A percentile compares a stretch with the other conserved stretches of the same genome.
phyloP scores from a whole-genome alignment of 306 rosid species.

The Neltuma alba region DNA sequence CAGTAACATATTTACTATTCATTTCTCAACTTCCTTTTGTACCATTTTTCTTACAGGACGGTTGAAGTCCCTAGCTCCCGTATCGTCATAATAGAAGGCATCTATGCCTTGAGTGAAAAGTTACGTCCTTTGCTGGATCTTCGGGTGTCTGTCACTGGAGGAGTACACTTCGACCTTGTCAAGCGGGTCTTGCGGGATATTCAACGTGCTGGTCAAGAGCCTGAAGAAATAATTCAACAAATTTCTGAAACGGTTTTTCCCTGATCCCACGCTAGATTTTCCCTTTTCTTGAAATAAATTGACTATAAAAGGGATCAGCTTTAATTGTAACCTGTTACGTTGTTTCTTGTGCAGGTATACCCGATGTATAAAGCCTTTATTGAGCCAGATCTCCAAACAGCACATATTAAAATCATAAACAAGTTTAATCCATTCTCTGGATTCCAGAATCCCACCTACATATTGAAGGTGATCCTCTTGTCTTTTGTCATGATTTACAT shows the following conservation, averaged over 20 bases:
- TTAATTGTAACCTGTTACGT: constrained; percentile 28
- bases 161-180: constrained; percentile 97
- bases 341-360: constrained; percentile 66
- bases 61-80: constrained; percentile 90
- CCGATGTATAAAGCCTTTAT: constrained; percentile 99
- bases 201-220: constrained; percentile 97
- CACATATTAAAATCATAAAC: constrained; percentile 89
- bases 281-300: constrained; percentile 23
- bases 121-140: constrained; percentile 92
- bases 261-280: constrained; percentile 41
- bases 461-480: constrained; percentile 66
- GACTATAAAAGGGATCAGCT: constrained; percentile 27
- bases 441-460: constrained; percentile 92
- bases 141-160: constrained; percentile 96
- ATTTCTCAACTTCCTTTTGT: constrained; percentile 26
- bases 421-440: constrained; percentile 96
- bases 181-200: constrained; percentile 97
- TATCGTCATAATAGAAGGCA: constrained; percentile 87
- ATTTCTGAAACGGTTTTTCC: constrained; percentile 94
- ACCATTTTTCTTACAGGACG: constrained; percentile 60
- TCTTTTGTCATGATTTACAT: constrained; percentile 23
- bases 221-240: constrained; percentile 98
- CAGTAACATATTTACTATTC: constrained; percentile 15
- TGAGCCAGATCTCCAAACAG: constrained; percentile 98
- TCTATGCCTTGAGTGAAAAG: constrained; percentile 89